Percentiles rank a stretch among this genome's conserved stretches.
Conservation (phyloP, 73 alveolate species). For the Paramecium sonneborni region DNA sequence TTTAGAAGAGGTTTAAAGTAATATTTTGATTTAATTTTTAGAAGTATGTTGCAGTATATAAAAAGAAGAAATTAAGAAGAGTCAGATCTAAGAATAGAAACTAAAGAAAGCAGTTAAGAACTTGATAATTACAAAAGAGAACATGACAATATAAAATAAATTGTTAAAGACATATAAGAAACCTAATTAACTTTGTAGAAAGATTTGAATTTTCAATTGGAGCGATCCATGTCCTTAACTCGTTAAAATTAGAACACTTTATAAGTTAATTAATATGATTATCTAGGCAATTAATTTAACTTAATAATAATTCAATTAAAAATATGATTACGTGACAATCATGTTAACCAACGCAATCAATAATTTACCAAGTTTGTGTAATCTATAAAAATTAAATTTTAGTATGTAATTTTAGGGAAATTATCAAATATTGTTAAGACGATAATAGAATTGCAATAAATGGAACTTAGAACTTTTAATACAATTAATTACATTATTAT, state of each 20-base stretch:
- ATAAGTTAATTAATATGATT: neutral
- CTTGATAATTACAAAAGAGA: conserved; percentile 6
- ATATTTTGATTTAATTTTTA: neutral
- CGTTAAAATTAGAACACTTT: neutral
- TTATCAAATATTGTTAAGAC: neutral
- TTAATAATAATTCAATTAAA: neutral
- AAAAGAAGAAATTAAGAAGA: conserved; percentile 24
- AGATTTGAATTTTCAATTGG: neutral
- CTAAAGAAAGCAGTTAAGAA: neutral
- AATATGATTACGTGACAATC: neutral
- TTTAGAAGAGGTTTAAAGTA: conserved; percentile 22
- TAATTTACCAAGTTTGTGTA: neutral
- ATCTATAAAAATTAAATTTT: neutral
- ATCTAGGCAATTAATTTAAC: neutral
- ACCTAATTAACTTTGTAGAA: neutral
- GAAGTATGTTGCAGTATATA: conserved; percentile 31
- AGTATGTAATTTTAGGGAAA: neutral
- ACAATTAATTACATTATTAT: neutral
- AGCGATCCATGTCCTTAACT: neutral
- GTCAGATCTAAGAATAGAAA: conserved; percentile 28
- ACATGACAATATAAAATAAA: neutral
- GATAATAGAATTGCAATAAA: neutral
- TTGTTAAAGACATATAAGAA: neutral
- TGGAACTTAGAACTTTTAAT: neutral
- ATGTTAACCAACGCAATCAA: neutral